Evolutionary conservation across 2,329 filamentous ascomycete genomes (phyloP), one percentile per base, ranked within the genome.

Genomic region (Rutstroemia sp.): DNA sequence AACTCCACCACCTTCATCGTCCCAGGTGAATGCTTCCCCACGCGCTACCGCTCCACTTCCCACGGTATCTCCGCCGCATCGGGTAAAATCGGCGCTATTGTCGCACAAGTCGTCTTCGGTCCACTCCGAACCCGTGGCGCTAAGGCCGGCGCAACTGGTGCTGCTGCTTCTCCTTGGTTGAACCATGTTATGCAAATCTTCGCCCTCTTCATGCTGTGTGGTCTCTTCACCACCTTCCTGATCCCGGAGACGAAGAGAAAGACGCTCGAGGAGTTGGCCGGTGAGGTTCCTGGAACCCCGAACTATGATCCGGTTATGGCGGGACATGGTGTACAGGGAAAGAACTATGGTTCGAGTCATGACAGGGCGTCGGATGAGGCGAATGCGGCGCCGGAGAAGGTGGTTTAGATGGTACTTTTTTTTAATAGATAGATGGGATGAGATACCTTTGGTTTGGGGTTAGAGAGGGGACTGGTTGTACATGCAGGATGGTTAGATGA

Each of bases 121-220:
- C 78, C 75, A 12, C 75, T 83, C 16, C 73, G 78, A 73, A 73
- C 61, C 9, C 57, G 54, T 2, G 64, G 64, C n/a, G 75, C 72
- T 2, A 48, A 12, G 14, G 19, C 55, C 0, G 61, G 61, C 5
- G 64, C 64, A 2, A 65, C 57, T 8, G 64, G 64, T 9, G 44
- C 47, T 1, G 60, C 54, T 48, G 61, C 63, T 4, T 56, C 73
- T 1, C 77, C 78, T 0, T 88, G 85, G 80, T 77, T 92, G 56
- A 80, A 88, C 69, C 83, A 87, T 56, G 80, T 92, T 48, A 84
- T 92, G 75, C 77, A 89, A 69, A 86, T 91, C 44, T 91, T 88
- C 69, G 86, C 86, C 0, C 75, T 89, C 9, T 91, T 92, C 75
- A 92, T 91, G 88, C 76, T 92, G 4, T 77, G 79, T 48, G 88